Evolutionary conservation across 495 filamentous ascomycete species (phyloP).

Genomic region (Glarea lozoyensis): DNA sequence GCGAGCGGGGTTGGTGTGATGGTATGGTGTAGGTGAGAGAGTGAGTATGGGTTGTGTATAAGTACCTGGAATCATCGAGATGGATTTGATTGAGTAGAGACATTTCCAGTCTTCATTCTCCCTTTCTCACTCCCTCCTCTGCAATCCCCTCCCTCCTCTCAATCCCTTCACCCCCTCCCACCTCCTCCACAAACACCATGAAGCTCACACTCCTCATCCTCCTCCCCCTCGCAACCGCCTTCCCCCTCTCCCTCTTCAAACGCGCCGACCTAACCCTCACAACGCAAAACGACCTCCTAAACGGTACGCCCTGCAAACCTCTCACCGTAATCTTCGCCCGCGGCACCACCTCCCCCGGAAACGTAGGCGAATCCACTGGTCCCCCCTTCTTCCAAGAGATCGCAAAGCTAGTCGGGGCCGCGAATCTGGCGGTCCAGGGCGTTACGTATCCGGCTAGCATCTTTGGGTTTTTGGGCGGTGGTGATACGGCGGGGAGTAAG

Average conservation of each 20-base stretch:
- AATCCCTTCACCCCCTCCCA: no score
- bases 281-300: constrained; percentile 34
- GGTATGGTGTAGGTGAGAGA: no score
- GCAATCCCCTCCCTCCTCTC: no score
- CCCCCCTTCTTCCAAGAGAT: constrained; percentile 24
- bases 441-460: constrained; percentile 29
- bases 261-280: constrained; percentile 18
- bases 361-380: constrained; percentile 23
- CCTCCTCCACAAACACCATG: no score
- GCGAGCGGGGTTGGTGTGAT: no score
- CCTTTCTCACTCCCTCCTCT: no score
- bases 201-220: constrained; percentile 6
- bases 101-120: no score
- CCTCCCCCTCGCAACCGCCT: constrained; percentile 7
- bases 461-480: constrained; percentile 27
- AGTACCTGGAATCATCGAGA: no score
- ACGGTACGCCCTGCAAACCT: constrained; percentile 20
- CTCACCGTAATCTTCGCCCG: constrained; percentile 32
- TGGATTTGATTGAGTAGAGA: no score
- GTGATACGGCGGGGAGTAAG: constrained; percentile 20
- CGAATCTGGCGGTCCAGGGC: constrained; percentile 29
- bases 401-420: constrained; percentile 18
- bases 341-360: constrained; percentile 29
- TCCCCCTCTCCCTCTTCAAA: constrained; percentile 18
- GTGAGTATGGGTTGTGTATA: no score